Evolutionary conservation across 805 yeast genomes (phyloP).

Genomic region (Tetrapisispora arboricola): DNA sequence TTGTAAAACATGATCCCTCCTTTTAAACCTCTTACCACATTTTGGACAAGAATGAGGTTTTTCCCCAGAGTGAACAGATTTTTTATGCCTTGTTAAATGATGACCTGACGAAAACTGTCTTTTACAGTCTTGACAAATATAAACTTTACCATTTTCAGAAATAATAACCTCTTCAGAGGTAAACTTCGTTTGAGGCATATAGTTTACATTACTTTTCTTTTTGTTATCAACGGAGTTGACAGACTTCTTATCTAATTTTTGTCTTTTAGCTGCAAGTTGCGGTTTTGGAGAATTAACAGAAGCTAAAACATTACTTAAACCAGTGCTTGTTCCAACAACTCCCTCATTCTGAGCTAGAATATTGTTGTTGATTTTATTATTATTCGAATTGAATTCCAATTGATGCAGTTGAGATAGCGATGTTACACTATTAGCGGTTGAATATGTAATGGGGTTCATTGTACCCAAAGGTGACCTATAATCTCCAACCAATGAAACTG

Average conservation of each 20-base stretch:
- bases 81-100: conserved; percentile 31
- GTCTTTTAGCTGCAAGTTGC: conserved; percentile 9
- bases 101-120: conserved; percentile 31
- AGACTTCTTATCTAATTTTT: conserved; percentile 10
- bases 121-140: conserved; percentile 29
- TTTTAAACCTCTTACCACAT: conserved; percentile 30
- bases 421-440: conserved; percentile 4
- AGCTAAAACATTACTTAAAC: neutral
- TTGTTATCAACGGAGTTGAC: neutral
- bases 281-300: conserved; percentile 3
- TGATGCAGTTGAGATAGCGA: conserved; percentile 5
- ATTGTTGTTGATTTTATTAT: neutral
- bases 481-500: conserved; percentile 17
- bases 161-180: conserved; percentile 25
- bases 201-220: neutral
- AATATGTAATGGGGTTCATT: conserved; percentile 14
- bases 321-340: neutral
- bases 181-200: conserved; percentile 21
- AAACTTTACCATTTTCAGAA: conserved; percentile 28
- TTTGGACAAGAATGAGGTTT: conserved; percentile 31
- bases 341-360: neutral
- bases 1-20: conserved; percentile 31
- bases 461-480: conserved; percentile 18
- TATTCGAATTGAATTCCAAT: conserved; percentile 1
- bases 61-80: conserved; percentile 32